Conservation (phyloP, 176 grass and related monocot genomes). For the Lolium perenne region DNA sequence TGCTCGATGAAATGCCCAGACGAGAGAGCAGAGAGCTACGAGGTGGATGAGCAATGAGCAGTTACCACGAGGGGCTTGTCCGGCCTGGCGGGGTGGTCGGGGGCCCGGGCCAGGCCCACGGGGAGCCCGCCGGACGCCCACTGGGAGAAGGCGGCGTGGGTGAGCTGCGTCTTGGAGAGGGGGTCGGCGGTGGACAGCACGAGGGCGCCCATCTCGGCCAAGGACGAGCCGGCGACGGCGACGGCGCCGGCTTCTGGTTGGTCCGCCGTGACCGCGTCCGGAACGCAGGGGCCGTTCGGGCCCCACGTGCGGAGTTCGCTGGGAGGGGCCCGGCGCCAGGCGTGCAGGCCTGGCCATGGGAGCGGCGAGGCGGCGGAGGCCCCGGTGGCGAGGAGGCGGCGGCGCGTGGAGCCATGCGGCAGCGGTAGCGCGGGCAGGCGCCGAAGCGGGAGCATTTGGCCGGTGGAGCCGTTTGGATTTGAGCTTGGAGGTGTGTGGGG, state of each 20-base stretch:
- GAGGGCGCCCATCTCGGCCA: constrained; percentile 71
- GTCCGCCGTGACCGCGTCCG: background rate
- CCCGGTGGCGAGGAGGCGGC: constrained; percentile 23
- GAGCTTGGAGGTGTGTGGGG: background rate
- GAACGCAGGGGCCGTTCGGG: constrained; percentile 52
- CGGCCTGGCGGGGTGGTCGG: constrained; percentile 63
- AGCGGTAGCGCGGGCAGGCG: constrained; percentile 18
- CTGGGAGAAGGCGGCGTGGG: constrained; percentile 74
- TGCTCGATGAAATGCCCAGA: constrained; percentile 47
- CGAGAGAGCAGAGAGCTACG: background rate
- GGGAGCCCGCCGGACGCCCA: constrained; percentile 54
- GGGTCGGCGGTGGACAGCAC: constrained; percentile 83
- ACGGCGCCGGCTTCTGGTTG: background rate
- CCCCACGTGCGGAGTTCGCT: constrained; percentile 78
- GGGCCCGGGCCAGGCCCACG: constrained; percentile 49
- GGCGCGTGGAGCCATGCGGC: background rate
- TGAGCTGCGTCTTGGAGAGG: constrained; percentile 66
- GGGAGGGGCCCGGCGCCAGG: constrained; percentile 63
- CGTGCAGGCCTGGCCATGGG: constrained; percentile 74
- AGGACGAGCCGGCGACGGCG: constrained; percentile 40
- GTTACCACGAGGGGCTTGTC: constrained; percentile 69
- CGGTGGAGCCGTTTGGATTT: constrained; percentile 15
- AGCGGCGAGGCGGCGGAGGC: constrained; percentile 44
- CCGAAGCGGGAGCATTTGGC: constrained; percentile 45
- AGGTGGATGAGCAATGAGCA: background rate